Evolutionary conservation across 306 rosid species (phyloP).

Genomic region (Prunus kanzakura): DNA sequence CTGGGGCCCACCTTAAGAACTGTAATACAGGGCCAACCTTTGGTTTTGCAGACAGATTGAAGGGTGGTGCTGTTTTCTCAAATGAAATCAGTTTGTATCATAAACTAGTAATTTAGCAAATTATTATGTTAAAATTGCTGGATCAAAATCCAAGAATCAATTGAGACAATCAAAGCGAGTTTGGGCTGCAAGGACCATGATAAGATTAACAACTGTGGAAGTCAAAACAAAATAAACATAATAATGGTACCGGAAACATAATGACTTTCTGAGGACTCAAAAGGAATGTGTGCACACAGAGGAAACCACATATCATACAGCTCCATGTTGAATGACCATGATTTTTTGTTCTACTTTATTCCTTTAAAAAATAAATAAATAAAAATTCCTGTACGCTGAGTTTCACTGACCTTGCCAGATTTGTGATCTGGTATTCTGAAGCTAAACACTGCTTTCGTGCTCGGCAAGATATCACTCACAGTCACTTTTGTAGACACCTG

Average conservation of each 20-base stretch:
- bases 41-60: background rate
- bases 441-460: slow-evolving; percentile 70
- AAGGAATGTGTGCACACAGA: background rate
- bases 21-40: background rate
- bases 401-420: slow-evolving; percentile 83
- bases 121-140: background rate
- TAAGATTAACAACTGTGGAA: background rate
- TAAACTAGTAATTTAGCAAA: background rate
- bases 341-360: background rate
- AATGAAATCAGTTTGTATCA: background rate
- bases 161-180: background rate
- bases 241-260: background rate
- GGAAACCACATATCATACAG: background rate
- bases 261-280: background rate
- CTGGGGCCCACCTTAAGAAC: background rate
- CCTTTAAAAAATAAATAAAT: too few relatives aligned
- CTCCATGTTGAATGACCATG: background rate
- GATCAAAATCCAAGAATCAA: background rate
- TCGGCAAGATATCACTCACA: slow-evolving; percentile 53
- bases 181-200: background rate
- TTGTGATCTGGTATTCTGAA: slow-evolving; percentile 89
- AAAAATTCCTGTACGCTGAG: background rate
- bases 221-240: background rate
- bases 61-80: background rate
- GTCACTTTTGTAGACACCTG: slow-evolving; percentile 86